Evolutionary conservation across 257 asterid species (phyloP), one percentile per base, ranked within the genome.

Genomic region (Fraxinus excelsior): DNA sequence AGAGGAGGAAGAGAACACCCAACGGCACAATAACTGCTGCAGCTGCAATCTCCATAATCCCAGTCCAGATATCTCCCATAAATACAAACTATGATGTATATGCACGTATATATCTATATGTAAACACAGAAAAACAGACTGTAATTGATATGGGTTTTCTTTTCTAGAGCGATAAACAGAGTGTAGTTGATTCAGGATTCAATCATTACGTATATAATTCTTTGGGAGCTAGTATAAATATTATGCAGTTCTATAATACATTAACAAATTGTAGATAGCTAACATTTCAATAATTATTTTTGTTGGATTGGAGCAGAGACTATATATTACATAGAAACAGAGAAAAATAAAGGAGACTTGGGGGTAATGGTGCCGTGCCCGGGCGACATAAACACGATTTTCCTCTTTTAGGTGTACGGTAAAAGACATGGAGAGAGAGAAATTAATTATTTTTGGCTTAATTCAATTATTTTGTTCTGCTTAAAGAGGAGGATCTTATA

Each of bases 1-100:
- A 95, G n/a, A 85, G 49, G 87, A 95, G 89, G 86, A 95, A 95
- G 81, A 95, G 94, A 81, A 95, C 70, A 74, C 98, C 97, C 84
- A 95, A 76, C 3, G 98, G 99, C 76, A 95, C 81, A 80, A 95
- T 80, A 67, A 91, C 90, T 82, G 87, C 85, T 71, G 96, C 98
- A 70, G 96, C 93, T 79, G 94, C 90, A 71, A 87, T 80, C 81
- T 91, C 89, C 94, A 89, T 88, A 40, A 35, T 40, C 75, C 71
- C 60, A 56, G 29, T 32, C 72, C 78, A 71, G 29, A 64, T 25
- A 64, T 37, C 60, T 31, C 67, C 26, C 25, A 73, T n/a, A n/a
- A n/a, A n/a, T 40, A 76, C 70, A 56, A 71, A 25, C 69, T 65
- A 70, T 58, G 80, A 78, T 70, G 35, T 40, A 9, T 40, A 40